Conservation (phyloP, 495 filamentous ascomycete genomes). For the Aspergillus nanangensis region DNA sequence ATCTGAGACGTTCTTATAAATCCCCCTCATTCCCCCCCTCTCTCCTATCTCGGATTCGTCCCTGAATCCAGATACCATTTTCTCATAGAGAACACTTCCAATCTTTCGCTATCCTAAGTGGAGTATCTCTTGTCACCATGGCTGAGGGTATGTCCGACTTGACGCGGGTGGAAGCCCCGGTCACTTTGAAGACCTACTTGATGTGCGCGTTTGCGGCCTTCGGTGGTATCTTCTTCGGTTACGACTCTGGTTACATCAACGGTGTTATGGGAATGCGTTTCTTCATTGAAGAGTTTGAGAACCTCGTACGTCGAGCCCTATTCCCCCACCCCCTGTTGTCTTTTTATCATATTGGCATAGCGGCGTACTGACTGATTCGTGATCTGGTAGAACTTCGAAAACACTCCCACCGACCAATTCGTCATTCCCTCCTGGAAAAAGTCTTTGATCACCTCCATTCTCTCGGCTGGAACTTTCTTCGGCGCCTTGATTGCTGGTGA, state of each 20-base stretch:
- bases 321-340: not conserved
- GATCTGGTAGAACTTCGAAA: constrained; percentile 16
- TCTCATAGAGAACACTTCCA: too few relatives aligned
- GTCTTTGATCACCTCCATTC: constrained; percentile 67
- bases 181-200: constrained; percentile 58
- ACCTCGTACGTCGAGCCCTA: constrained; percentile 17
- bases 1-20: too few relatives aligned
- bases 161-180: constrained; percentile 53
- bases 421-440: constrained; percentile 45
- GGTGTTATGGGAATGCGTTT: constrained; percentile 51
- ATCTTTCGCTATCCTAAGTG: too few relatives aligned
- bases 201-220: constrained; percentile 58
- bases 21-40: constrained; percentile 3
- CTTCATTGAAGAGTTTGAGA: constrained; percentile 42
- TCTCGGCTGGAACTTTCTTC: constrained; percentile 73
- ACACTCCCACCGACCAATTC: constrained; percentile 25
- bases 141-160: constrained; percentile 13
- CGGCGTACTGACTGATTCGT: constrained; percentile 1
- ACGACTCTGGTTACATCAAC: constrained; percentile 51
- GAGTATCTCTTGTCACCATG: too few relatives aligned
- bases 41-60: too few relatives aligned
- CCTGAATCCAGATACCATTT: not conserved
- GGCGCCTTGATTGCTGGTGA: constrained; percentile 68
- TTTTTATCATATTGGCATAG: too few relatives aligned
- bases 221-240: constrained; percentile 56